Base-by-base conservation (phyloP, 768 basidiomycete species). In the Cystobasidium onofrii region DNA sequence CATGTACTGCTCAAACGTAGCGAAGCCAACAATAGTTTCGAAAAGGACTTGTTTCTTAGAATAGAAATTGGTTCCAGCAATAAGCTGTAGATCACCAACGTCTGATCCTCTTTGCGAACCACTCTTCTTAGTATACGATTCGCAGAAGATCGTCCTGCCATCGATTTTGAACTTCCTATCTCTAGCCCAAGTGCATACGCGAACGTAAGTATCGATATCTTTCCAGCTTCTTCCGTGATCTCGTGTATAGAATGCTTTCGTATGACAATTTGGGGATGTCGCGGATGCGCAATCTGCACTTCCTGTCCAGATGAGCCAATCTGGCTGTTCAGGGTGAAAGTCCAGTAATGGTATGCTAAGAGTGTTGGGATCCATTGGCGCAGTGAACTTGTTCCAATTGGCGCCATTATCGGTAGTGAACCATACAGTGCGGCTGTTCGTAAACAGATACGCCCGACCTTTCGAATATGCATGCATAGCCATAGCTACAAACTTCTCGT, bases 1-100 rank as follows among this genome's bases (percentile, higher is more conserved):
- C 80, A 98, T 84, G 80, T 90, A 99, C 83, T 99, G 92, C 0
- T 91, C 91, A 81, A 99, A 99, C 82, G 92, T 94, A 0, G 96
- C 89, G 83, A 94, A 97, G 7, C 96, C 96, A 76, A 92, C 92
- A 67, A 99, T 88, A 52, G 87, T 84, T 57, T 91, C 86, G 78
- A 98, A 99, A 25, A 96, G 80, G 80, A 86, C 89, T 75, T 83
- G 87, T 84, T 87, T 89, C 75, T 85, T 86, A 60, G 76, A 76
- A 80, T 87, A 97, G 83, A 87, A 97, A 70, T 87, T 84, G 13
- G 84, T 80, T 0, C 96, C 95, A 15, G 87, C 86, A 29, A 94
- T 85, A 54, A 98, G 84, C 80, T 94, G 86, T 66, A 97, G 78
- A 18, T 90, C 87, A 78, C 90, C 91, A 69, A 77, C 73, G 50